Base-by-base conservation (phyloP, 805 yeast genomes). In the Wickerhamiella occidentalis region DNA sequence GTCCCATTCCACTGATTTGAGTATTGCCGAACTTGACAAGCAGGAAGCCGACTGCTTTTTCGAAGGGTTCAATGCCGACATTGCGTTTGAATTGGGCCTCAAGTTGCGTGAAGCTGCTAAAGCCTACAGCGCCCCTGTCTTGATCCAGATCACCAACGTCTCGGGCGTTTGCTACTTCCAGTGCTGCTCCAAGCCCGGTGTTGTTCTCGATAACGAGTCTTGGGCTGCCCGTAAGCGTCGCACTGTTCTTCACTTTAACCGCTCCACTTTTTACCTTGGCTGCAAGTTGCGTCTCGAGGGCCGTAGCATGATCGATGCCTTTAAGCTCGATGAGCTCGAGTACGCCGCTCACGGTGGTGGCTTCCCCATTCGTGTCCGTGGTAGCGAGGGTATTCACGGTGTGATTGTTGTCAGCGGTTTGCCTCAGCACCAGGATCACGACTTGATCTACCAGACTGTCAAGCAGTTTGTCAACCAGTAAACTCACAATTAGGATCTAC, bases 41-140 rank as follows among this genome's bases (percentile, higher is more conserved):
- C 64, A 61, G 41, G 64, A 61, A 40, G 52, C 51, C 43, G 55
- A 56, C 8, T 51, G 56, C 47, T 52, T 59, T 33, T 56, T 61
- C 36, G 52, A 56, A 3, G 54, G 53, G 21, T 62, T 62, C 58
- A 58, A 59, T 43, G 57, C 65, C 33, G 94, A 80, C 86, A 1
- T 69, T 79, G 59, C 92, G 85, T 6, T 82, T 79, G 64, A 79
- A 77, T 45, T 83, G 85, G 6, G 81, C 82, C 0, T 65, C 80
- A 38, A 82, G 88, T 90, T 7, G 79, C 94, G 53, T 12, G 41
- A 40, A 21, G 26, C 30, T 11, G 53, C 53, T 2, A 44, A 28
- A 17, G 22, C 51, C 44, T 41, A 45, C 44, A 47, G 45, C 26
- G 47, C 53, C 26, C 52, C 64, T 5, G 61, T 59, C 13, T 51